A percentile compares a stretch with the other conserved stretches of the same genome.
phyloP scores from a whole-genome alignment of 225 moss, liverwort and hornwort genomes.

The Thuidium tamariscinum region DNA sequence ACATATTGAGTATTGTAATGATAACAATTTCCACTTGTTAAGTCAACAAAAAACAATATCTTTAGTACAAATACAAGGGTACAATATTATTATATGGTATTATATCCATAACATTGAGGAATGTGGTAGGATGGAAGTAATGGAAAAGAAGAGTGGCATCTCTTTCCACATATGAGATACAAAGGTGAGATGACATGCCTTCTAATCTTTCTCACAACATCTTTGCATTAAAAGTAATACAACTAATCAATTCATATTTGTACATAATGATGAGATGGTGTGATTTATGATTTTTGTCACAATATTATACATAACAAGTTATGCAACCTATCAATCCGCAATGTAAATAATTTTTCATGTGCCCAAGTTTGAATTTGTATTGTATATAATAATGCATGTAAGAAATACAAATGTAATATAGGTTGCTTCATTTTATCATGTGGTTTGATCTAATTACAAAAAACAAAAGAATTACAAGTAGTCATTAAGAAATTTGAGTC shows the following conservation, averaged over 20 bases:
- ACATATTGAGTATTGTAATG: no score
- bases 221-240: not conserved
- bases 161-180: not conserved
- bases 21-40: not conserved
- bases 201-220: not conserved
- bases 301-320: not conserved
- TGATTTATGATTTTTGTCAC: not conserved
- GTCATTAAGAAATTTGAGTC: no score
- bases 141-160: not conserved
- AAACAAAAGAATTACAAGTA: no score
- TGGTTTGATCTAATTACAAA: not conserved
- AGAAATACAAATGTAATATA: not conserved
- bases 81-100: not conserved
- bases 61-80: no score
- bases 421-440: rapidly evolving
- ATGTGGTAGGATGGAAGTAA: not conserved
- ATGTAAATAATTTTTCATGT: not conserved
- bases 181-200: not conserved
- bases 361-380: rapidly evolving
- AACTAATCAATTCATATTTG: not conserved
- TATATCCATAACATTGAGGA: not conserved
- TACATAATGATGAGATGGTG: not conserved
- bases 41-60: not conserved
- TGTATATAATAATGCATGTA: not conserved
- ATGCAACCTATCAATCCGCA: not conserved